Base-by-base conservation (phyloP, 495 filamentous ascomycete species). In the Annulohypoxylon moriforme region DNA sequence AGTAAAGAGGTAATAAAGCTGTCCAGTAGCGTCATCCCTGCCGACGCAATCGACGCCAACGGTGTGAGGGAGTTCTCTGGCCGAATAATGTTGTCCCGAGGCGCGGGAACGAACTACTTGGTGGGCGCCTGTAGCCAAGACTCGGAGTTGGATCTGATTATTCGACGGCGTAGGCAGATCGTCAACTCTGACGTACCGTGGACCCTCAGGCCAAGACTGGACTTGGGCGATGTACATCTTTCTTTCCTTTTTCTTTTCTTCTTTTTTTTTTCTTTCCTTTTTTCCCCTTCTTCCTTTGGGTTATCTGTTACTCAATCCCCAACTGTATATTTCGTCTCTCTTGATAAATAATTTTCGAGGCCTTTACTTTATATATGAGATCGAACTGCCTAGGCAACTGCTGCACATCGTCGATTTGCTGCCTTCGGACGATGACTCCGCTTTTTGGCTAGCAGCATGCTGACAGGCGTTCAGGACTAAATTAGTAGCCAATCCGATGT, bases 51-150 rank as follows among this genome's bases (percentile, higher is more conserved):
- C 81, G n/a, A 77, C 47, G 25, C 80, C 81, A 20, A 78, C 75
- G 20, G 76, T 75, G 67, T 81, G 81, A 4, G 82, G 84, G 0
- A 80, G 78, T 4, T 40, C 55, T 2, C 69, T 76, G 49, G 73
- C 70, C 11, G 77, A 73, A 76, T 82, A 85, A 55, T 85, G 83
- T 8, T 60, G 68, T 0, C 84, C 83, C 10, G 78, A 69, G 55
- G 82, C 83, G 18, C 82, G 81, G 52, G 77, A 75, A 36, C 78
- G 80, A 36, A 85, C 84, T 13, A 85, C 64, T 27, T 74, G 76
- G 75, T 86, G 84, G 24, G 82, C 70, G 34, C 78, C 83, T 25
- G 79, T 61, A 57, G 82, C 82, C 61, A 79, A 71, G 67, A 79
- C 71, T 22, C 72, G 74, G 52, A 78, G 72, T 53, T 76, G 74